phyloP scores from a whole-genome alignment of 176 grass and related monocot species.

The Metroxylon sagu region DNA sequence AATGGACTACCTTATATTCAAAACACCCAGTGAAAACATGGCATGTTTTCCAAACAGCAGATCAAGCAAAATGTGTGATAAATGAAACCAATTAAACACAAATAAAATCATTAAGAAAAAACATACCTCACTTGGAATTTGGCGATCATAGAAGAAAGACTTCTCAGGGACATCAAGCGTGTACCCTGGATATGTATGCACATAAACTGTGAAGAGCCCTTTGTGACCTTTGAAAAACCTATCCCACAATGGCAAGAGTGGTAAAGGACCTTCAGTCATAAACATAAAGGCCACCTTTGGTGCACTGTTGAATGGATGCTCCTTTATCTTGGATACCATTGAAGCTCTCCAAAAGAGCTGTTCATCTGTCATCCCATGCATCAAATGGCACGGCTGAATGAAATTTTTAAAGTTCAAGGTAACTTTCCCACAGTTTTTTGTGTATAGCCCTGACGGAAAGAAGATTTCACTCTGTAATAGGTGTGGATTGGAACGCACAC shows the following conservation, averaged over 20 bases:
- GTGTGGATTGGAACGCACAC: too few species aligned
- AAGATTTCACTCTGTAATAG: too few species aligned
- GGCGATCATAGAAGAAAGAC: background rate
- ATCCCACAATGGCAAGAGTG: background rate
- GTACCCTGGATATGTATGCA: background rate
- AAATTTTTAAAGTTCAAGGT: background rate
- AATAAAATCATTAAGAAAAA: background rate
- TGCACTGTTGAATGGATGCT: background rate
- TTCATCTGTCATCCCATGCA: background rate
- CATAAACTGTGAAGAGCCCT: background rate
- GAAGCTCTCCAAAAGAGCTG: slow-evolving; percentile 6
- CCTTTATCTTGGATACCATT: background rate
- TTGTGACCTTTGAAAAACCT: slow-evolving; percentile 2
- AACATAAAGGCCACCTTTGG: slow-evolving; percentile 9
- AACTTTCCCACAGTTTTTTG: too few species aligned
- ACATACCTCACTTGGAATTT: slow-evolving; percentile 1
- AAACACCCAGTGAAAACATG: too few species aligned
- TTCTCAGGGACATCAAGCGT: background rate
- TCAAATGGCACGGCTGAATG: background rate
- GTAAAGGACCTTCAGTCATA: background rate
- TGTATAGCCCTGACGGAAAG: too few species aligned
- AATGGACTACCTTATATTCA: too few species aligned
- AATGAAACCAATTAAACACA: background rate
- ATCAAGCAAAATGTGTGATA: background rate
- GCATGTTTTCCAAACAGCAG: background rate